Conservation (phyloP, 1,284 basidiomycete species). For the Ceratobasidium sp. region DNA sequence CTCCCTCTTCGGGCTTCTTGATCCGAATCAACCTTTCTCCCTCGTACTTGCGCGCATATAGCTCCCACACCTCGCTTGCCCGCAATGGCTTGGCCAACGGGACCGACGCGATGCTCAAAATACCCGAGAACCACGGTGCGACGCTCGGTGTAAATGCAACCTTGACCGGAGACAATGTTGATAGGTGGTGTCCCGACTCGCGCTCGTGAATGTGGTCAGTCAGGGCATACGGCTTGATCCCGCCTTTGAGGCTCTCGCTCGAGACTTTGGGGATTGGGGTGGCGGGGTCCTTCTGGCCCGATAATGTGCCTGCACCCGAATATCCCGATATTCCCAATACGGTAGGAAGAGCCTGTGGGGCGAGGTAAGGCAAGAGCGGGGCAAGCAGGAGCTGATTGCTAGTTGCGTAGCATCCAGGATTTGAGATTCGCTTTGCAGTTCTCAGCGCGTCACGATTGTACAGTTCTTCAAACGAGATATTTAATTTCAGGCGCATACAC, state of each 20-base stretch:
- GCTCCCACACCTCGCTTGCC: conserved; percentile 73
- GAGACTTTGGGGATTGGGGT: conserved; percentile 86
- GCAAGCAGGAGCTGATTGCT: conserved; percentile 91
- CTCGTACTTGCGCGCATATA: conserved; percentile 83
- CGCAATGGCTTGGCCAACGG: conserved; percentile 70
- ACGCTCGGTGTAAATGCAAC: conserved; percentile 90
- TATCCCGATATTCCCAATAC: conserved; percentile 95
- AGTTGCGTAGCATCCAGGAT: conserved; percentile 97
- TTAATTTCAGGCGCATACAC: conserved; percentile 30
- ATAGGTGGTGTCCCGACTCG: conserved; percentile 86
- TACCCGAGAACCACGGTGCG: conserved; percentile 96
- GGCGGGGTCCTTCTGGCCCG: conserved; percentile 66
- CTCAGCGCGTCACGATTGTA: conserved; percentile 80
- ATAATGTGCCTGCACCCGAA: conserved; percentile 91
- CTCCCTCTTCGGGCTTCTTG: conserved; percentile 55
- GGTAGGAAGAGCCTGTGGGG: conserved; percentile 73
- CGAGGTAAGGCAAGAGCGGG: conserved; percentile 79
- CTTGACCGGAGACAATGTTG: conserved; percentile 63
- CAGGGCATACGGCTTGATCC: conserved; percentile 83
- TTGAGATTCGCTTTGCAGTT: conserved; percentile 84
- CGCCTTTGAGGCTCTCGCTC: conserved; percentile 75
- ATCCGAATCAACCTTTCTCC: conserved; percentile 77
- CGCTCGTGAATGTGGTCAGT: conserved; percentile 99
- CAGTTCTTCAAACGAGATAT: conserved; percentile 67
- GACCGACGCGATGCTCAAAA: conserved; percentile 84